Evolutionary conservation across 257 asterid genomes (phyloP), one percentile per base, ranked within the genome.

Genomic region (Plectranthus barbatus): DNA sequence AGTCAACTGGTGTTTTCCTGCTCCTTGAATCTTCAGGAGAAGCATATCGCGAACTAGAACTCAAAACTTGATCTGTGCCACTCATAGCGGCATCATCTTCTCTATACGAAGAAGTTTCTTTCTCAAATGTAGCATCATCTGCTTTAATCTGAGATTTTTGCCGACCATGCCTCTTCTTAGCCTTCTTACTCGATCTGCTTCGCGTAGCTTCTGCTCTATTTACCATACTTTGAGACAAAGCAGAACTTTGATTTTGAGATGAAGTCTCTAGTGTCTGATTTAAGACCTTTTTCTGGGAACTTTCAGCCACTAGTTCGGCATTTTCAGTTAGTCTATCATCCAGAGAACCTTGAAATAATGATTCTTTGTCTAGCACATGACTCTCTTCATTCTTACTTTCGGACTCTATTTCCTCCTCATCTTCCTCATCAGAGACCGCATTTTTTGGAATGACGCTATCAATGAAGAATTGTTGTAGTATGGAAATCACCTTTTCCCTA

Each of bases 111-210:
- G 83, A 82, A 74, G 88, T 83, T 85, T 73, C 95, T 66, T 86
- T 87, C 76, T 81, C 93, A 62, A 69, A 74, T 45, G 84, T 65
- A 61, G 81, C 74, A 56, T 80, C 94, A 58, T 93, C 96, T 11
- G 74, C 78, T 86, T 90, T 94, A 67, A 83, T 87, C 72, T 79
- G 94, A 61, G 95, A 76, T 76, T 90, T 94, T 64, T 85, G 96
- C 60, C 94, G 93, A 6, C 90, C 92, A 66, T 87, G 96, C 84
- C 95, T 88, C 81, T 83, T 85, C 81, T 87, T 94, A 48, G 95
- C 92, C 80, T 94, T 90, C 83, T 94, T 94, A 74, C 91, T 87
- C 8, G 99, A 90, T 75, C 97, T 83, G 79, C 96, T 94, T 64
- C 85, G 75, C 84, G 87, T 90, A 61, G 77, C 81, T 63, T 94